A percentile compares a stretch with the other conserved stretches of the same genome.
phyloP scores from a whole-genome alignment of 768 basidiomycete species.

The Steccherinum ochraceum region DNA sequence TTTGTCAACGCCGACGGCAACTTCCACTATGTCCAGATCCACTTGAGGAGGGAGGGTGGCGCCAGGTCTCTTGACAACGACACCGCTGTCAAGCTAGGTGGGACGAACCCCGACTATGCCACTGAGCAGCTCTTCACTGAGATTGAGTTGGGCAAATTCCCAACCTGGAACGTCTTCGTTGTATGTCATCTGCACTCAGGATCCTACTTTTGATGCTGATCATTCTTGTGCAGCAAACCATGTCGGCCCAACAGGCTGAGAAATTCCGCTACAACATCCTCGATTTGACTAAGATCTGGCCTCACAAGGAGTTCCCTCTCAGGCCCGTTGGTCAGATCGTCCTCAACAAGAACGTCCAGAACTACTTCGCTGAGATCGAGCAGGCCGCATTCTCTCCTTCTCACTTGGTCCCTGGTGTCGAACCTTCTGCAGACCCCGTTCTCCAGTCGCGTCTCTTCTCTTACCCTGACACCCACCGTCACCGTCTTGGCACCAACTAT shows the following conservation, averaged over 20 bases:
- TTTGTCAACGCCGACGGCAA: conserved; percentile 80
- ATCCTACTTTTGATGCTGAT: no score
- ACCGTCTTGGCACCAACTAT: conserved; percentile 78
- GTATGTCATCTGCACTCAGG: conserved; percentile 33
- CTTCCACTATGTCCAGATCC: conserved; percentile 84
- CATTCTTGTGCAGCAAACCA: conserved; percentile 60
- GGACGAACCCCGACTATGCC: conserved; percentile 81
- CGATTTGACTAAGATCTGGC: conserved; percentile 89
- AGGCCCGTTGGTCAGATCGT: conserved; percentile 83
- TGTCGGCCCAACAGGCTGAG: conserved; percentile 90
- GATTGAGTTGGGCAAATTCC: conserved; percentile 76
- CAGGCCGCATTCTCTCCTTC: conserved; percentile 89
- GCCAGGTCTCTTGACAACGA: conserved; percentile 77
- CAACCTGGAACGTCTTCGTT: conserved; percentile 85
- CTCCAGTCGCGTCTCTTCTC: conserved; percentile 93
- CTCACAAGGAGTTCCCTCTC: conserved; percentile 84
- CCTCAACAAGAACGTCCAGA: conserved; percentile 69
- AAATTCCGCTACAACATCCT: conserved; percentile 85
- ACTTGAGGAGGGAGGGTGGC: conserved; percentile 71
- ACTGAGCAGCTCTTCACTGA: conserved; percentile 71
- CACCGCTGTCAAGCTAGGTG: conserved; percentile 59
- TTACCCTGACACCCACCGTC: conserved; percentile 85
- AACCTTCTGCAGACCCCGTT: conserved; percentile 88
- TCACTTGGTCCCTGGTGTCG: conserved; percentile 82
- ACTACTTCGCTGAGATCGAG: conserved; percentile 95